phyloP scores from a whole-genome alignment of 495 filamentous ascomycete genomes.

The Annulohypoxylon nitens region DNA sequence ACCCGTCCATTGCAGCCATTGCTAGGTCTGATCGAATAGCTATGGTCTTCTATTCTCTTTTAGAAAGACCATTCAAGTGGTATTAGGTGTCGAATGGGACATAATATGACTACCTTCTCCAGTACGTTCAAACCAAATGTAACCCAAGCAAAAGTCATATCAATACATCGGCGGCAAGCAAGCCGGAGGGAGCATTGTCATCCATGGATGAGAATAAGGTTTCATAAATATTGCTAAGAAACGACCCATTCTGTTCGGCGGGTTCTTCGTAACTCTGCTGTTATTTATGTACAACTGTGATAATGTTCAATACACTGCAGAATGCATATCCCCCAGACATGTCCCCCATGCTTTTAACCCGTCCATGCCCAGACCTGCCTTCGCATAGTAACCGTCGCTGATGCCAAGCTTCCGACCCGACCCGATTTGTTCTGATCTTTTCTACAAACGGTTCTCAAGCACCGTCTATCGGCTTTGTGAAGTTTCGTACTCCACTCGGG shows the following conservation, averaged over 20 bases:
- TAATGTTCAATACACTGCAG: slow-evolving; percentile 29
- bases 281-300: slow-evolving; percentile 13
- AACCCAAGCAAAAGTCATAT: not conserved
- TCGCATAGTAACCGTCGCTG: slow-evolving; percentile 41
- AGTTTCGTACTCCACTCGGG: slow-evolving; percentile 24
- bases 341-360: slow-evolving; percentile 30
- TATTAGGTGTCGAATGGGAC: not conserved
- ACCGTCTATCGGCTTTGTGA: slow-evolving; percentile 24
- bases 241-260: slow-evolving; percentile 7
- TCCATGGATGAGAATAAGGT: not conserved
- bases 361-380: slow-evolving; percentile 25
- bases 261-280: not conserved
- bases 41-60: not conserved
- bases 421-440: slow-evolving; percentile 37
- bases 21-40: not conserved
- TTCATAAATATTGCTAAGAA: not conserved
- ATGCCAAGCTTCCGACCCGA: slow-evolving; percentile 43
- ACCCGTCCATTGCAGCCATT: slow-evolving; percentile 23
- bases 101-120: not conserved
- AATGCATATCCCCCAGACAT: slow-evolving; percentile 35
- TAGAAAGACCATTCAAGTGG: not conserved
- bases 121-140: not conserved
- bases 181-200: not conserved
- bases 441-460: slow-evolving; percentile 32
- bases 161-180: not conserved